Evolutionary conservation across 768 basidiomycete species (phyloP).

Genomic region (Pisolithus sp.): DNA sequence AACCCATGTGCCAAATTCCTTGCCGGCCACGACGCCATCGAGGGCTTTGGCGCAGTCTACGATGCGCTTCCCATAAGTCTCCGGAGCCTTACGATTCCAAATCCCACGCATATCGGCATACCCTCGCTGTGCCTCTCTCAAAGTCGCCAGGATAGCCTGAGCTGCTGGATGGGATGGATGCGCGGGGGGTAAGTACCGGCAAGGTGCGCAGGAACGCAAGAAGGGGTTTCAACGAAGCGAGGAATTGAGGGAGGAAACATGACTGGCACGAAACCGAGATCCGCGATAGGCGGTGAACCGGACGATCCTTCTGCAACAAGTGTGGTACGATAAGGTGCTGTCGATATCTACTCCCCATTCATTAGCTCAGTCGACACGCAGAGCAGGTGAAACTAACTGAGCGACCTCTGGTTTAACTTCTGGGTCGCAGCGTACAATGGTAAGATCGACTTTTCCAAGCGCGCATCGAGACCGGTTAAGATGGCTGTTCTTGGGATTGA

Average conservation of each 20-base stretch:
- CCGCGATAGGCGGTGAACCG: slow-evolving; percentile 59
- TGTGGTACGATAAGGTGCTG: slow-evolving; percentile 55
- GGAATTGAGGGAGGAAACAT: slow-evolving; percentile 51
- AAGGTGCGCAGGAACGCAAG: slow-evolving; percentile 65
- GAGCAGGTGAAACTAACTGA: slow-evolving; percentile 44
- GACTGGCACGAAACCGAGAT: slow-evolving; percentile 45
- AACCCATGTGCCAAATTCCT: slow-evolving; percentile 69
- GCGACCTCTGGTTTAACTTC: slow-evolving; percentile 60
- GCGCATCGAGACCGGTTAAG: slow-evolving; percentile 76
- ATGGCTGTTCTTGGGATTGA: slow-evolving; percentile 45
- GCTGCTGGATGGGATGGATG: slow-evolving; percentile 82
- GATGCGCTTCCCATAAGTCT: slow-evolving; percentile 60
- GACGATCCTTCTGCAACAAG: slow-evolving; percentile 83
- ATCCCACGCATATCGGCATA: slow-evolving; percentile 83
- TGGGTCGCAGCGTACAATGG: slow-evolving; percentile 80
- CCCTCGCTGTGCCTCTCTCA: slow-evolving; percentile 74
- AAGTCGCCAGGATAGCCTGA: slow-evolving; percentile 50
- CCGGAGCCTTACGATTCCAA: slow-evolving; percentile 72
- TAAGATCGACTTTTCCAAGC: slow-evolving; percentile 81
- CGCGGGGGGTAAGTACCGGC: slow-evolving; percentile 68
- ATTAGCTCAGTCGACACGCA: neutral
- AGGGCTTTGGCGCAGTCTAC: slow-evolving; percentile 66
- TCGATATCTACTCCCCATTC: slow-evolving; percentile 58
- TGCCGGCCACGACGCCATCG: slow-evolving; percentile 58
- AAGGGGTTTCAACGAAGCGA: slow-evolving; percentile 53